Conservation (phyloP, 805 yeast genomes). For the Metschnikowia hibisci region DNA sequence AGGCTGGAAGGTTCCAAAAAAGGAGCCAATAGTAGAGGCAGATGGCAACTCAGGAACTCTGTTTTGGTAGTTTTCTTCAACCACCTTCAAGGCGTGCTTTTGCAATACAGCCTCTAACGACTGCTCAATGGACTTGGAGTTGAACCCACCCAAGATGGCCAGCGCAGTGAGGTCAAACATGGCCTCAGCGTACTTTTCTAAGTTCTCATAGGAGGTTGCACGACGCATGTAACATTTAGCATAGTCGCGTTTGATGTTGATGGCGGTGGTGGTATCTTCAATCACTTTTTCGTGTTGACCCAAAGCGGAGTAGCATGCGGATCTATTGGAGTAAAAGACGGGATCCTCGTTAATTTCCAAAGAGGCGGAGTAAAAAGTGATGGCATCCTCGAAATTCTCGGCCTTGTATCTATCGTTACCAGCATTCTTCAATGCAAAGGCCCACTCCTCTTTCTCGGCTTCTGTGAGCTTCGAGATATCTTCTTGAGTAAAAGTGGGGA, state of each 20-base stretch:
- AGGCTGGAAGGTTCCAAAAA: conserved; percentile 78
- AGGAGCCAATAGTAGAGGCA: conserved; percentile 76
- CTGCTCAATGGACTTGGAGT: conserved; percentile 70
- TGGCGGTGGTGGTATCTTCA: conserved; percentile 82
- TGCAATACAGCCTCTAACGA: conserved; percentile 84
- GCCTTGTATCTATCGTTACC: conserved; percentile 78
- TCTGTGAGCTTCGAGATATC: conserved; percentile 42
- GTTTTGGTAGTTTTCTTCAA: conserved; percentile 54
- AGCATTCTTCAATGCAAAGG: conserved; percentile 77
- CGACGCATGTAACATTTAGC: conserved; percentile 89
- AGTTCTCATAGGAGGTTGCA: conserved; percentile 84
- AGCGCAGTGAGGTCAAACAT: conserved; percentile 88
- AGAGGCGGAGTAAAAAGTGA: conserved; percentile 76
- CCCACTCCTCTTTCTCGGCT: conserved; percentile 58
- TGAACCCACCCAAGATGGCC: conserved; percentile 79
- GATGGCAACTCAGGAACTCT: conserved; percentile 66
- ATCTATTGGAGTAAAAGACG: conserved; percentile 88
- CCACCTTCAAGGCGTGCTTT: conserved; percentile 70
- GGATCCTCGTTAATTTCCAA: conserved; percentile 75
- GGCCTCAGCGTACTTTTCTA: conserved; percentile 77
- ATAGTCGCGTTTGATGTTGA: conserved; percentile 83
- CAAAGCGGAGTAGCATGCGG: conserved; percentile 89
- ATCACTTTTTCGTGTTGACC: conserved; percentile 79
- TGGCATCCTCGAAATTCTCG: conserved; percentile 71
- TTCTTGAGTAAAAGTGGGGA: conserved; percentile 53